These are phyloP conservation scores for Aphanocladium album DNA, from an alignment of 2,329 filamentous ascomycete genomes.

Conservation along the genomic window DNA sequence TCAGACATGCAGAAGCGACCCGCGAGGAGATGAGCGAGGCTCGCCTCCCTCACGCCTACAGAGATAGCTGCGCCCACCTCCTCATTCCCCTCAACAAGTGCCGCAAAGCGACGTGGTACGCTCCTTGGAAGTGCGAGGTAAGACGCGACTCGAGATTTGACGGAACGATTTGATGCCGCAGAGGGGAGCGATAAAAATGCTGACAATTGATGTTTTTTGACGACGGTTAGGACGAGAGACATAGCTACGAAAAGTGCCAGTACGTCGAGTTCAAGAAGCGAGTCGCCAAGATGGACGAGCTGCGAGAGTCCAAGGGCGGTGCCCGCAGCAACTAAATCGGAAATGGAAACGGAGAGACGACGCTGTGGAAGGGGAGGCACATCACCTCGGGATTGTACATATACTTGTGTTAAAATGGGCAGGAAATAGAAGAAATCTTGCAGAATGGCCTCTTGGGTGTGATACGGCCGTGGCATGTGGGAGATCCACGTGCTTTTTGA, in stretches of 20 bases:
- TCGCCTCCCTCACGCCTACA: constrained; percentile 80
- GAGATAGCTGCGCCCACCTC: constrained; percentile 92
- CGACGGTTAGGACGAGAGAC: constrained; percentile 72
- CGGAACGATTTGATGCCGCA: neutral
- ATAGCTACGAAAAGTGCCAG: constrained; percentile 98
- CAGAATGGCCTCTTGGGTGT: neutral
- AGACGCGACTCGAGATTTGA: constrained; percentile 26
- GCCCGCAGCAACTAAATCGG: constrained; percentile 73
- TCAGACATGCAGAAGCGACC: constrained; percentile 58
- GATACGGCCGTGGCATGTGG: constrained; percentile 1
- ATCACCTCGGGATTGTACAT: constrained; percentile 24
- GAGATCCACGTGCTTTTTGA: neutral
- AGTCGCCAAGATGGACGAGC: constrained; percentile 97
- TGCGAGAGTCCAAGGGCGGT: constrained; percentile 78
- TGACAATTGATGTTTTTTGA: neutral
- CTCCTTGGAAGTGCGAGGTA: constrained; percentile 98
- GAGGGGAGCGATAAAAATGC: neutral
- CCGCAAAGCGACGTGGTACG: constrained; percentile 84
- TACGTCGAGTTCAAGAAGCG: constrained; percentile 99
- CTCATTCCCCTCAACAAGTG: constrained; percentile 95
- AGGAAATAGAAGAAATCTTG: constrained; percentile 11
- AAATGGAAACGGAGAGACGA: neutral
- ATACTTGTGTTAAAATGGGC: constrained; percentile 24
- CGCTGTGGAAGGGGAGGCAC: neutral
- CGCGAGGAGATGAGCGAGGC: constrained; percentile 93